Evolutionary conservation across 1,284 basidiomycete genomes (phyloP).

Genomic region (Puccinia hordei): DNA sequence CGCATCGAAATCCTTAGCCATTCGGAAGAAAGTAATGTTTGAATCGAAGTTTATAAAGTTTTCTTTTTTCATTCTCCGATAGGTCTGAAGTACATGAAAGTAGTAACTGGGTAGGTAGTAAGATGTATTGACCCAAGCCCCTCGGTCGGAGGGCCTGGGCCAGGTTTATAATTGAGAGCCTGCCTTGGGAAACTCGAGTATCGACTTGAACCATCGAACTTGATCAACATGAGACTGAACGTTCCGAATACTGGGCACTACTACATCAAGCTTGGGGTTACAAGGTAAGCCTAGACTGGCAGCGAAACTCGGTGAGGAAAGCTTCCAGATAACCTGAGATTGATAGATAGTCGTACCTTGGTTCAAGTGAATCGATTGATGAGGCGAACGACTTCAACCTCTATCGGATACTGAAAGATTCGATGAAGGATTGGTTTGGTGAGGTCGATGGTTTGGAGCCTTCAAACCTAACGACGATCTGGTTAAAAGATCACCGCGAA

Average conservation of each 20-base stretch:
- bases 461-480: background rate
- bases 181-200: too few relatives aligned
- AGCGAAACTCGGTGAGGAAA: too few relatives aligned
- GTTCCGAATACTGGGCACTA: conserved; percentile 3
- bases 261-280: background rate
- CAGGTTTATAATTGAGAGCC: too few relatives aligned
- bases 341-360: background rate
- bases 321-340: background rate
- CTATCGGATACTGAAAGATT: background rate
- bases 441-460: background rate
- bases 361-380: conserved; percentile 1
- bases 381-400: conserved; percentile 12
- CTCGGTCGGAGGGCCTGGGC: too few relatives aligned
- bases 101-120: too few relatives aligned
- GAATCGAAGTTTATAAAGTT: too few relatives aligned
- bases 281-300: background rate
- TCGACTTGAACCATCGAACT: too few relatives aligned
- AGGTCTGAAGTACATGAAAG: too few relatives aligned
- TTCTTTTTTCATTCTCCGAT: too few relatives aligned
- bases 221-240: conserved; percentile 59
- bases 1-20: too few relatives aligned
- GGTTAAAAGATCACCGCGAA: background rate
- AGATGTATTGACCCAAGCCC: too few relatives aligned
- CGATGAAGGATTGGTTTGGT: conserved; percentile 20
- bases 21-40: too few relatives aligned